phyloP scores from a whole-genome alignment of 2,329 filamentous ascomycete species.

The Xylaria sp. region DNA sequence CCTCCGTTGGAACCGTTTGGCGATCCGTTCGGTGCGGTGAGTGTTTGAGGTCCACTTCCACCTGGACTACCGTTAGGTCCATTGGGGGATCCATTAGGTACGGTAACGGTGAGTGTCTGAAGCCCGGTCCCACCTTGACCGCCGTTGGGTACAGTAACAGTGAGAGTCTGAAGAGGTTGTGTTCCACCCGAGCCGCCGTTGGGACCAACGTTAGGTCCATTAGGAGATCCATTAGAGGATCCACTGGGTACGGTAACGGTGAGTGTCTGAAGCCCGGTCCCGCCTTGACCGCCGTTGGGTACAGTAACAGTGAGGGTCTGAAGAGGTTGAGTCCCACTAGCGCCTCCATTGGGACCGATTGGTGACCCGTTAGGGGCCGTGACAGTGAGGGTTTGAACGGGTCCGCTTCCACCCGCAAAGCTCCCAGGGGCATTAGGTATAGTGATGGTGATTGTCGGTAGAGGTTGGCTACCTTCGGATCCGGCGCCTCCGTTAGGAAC shows the following conservation, averaged over 20 bases:
- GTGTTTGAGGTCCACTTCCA: background rate
- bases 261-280: constrained; percentile 17
- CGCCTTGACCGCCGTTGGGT: constrained; percentile 18
- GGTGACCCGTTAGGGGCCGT: constrained; percentile 28
- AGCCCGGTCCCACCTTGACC: constrained; percentile 7
- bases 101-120: constrained; percentile 30
- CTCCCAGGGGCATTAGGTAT: constrained; percentile 30
- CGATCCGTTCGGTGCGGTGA: constrained; percentile 28
- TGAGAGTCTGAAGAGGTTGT: constrained; percentile 27
- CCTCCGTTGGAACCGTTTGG: constrained; percentile 18
- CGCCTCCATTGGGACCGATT: constrained; percentile 13
- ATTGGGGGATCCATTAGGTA: constrained; percentile 11
- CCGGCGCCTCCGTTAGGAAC: constrained; percentile 33
- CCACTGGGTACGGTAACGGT: constrained; percentile 27
- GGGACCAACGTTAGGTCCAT: background rate
- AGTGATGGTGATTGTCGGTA: constrained; percentile 46
- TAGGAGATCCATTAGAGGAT: constrained; percentile 12
- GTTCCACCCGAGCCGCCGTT: constrained; percentile 5
- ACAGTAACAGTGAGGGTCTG: constrained; percentile 32
- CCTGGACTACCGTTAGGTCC: background rate
- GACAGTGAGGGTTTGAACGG: constrained; percentile 31
- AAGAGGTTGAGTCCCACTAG: constrained; percentile 17
- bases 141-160: constrained; percentile 29
- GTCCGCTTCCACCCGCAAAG: constrained; percentile 27
- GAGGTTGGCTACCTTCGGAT: constrained; percentile 35